Evolutionary conservation across 257 asterid species (phyloP).

Genomic region (Nyctanthes arbortristis): DNA sequence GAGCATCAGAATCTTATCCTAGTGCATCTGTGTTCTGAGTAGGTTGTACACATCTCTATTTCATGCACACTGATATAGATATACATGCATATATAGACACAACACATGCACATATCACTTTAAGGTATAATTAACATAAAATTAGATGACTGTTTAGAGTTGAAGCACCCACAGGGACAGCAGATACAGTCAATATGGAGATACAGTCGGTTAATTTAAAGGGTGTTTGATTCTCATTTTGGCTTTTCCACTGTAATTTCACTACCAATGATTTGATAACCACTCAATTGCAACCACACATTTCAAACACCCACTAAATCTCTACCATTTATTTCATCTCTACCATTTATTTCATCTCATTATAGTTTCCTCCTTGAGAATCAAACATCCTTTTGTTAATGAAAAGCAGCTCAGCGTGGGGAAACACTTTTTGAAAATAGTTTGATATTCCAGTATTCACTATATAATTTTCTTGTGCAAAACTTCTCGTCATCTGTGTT

Average conservation of each 20-base stretch:
- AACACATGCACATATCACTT: neutral
- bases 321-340: no score
- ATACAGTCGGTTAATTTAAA: no score
- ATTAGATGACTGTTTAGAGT: conserved; percentile 2
- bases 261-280: conserved; percentile 2
- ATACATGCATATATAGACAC: no score
- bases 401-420: no score
- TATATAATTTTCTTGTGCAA: neutral
- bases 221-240: no score
- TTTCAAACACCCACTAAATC: no score
- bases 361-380: no score
- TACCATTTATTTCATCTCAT: no score
- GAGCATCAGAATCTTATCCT: neutral
- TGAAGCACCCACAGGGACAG: neutral
- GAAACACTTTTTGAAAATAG: neutral
- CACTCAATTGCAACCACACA: neutral
- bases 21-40: neutral
- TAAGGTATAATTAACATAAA: neutral
- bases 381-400: no score
- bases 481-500: neutral
- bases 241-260: conserved; percentile 4
- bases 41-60: no score
- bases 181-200: neutral
- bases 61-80: no score
- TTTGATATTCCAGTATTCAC: neutral